phyloP scores from a whole-genome alignment of 208 protist genomes.

The Trypanosoma vivax region DNA sequence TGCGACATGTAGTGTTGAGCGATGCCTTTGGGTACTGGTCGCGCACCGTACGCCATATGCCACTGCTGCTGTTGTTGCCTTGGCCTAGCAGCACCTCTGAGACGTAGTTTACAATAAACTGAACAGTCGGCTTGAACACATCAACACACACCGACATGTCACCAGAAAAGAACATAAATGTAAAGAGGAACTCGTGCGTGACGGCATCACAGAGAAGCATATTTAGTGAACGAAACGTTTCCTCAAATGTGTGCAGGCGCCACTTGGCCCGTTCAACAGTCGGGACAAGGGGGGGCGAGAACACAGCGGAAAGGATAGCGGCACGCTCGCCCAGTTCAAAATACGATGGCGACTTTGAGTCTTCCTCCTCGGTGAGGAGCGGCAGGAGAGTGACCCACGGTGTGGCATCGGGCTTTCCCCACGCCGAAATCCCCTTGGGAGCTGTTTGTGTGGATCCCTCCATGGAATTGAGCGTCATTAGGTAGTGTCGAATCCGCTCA shows the following conservation, averaged over 20 bases:
- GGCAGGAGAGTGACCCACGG: constrained; percentile 37
- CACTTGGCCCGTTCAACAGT: constrained; percentile 50
- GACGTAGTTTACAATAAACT: constrained; percentile 80
- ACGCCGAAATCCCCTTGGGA: not conserved
- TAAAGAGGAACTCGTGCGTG: constrained; percentile 86
- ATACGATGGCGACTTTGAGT: not conserved
- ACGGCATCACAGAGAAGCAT: constrained; percentile 70
- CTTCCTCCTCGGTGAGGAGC: constrained; percentile 33
- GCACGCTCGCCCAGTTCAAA: constrained; percentile 54
- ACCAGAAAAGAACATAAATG: constrained; percentile 75
- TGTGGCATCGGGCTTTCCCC: constrained; percentile 1
- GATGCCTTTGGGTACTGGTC: constrained; percentile 33
- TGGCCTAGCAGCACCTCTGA: constrained; percentile 63
- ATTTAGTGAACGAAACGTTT: constrained; percentile 76
- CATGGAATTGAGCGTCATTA: constrained; percentile 66
- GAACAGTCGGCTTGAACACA: constrained; percentile 65
- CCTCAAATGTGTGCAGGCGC: constrained; percentile 64
- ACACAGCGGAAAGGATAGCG: constrained; percentile 39
- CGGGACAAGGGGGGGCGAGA: constrained; percentile 62
- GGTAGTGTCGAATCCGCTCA: constrained; percentile 62
- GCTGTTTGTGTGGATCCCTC: constrained; percentile 35
- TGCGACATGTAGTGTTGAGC: constrained; percentile 40
- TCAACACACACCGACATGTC: constrained; percentile 74
- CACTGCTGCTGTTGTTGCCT: constrained; percentile 12
- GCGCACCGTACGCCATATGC: constrained; percentile 28